Conservation (phyloP, 78 protist species). For the Creolimax fragrantissima region DNA sequence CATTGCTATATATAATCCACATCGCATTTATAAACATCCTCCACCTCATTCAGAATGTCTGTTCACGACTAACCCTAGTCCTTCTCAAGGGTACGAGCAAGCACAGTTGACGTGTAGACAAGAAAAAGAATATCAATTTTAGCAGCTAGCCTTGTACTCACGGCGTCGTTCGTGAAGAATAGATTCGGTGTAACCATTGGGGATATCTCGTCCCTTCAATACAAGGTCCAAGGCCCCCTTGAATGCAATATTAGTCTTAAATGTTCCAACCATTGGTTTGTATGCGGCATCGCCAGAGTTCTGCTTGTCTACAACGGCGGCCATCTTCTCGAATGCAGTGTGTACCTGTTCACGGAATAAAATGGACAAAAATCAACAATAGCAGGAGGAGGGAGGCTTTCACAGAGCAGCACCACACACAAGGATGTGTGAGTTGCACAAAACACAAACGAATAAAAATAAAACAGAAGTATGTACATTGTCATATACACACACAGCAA, state of each 20-base stretch:
- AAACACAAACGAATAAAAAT: too few relatives aligned
- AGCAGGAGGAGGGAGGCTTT: background rate
- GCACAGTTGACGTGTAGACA: too few relatives aligned
- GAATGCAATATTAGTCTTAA: background rate
- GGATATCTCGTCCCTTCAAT: slow-evolving; percentile 9
- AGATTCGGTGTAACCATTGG: slow-evolving; percentile 26
- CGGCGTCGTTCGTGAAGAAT: background rate
- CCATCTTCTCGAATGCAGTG: background rate
- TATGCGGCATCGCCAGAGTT: background rate
- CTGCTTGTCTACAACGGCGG: slow-evolving; percentile 25
- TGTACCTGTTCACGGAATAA: background rate
- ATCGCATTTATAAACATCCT: too few relatives aligned
- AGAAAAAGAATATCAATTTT: too few relatives aligned
- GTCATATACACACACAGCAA: too few relatives aligned
- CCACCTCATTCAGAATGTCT: too few relatives aligned
- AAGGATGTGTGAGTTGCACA: background rate
- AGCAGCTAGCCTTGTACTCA: slow-evolving; percentile 4
- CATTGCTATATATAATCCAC: too few relatives aligned
- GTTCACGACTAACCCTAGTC: too few relatives aligned
- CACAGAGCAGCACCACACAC: background rate
- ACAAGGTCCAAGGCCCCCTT: slow-evolving; percentile 7
- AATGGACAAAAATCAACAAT: background rate
- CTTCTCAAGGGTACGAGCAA: too few relatives aligned
- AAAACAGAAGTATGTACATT: too few relatives aligned
- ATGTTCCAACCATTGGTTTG: background rate